These are phyloP conservation scores for Cryptococcus jaspeensis DNA, from an alignment of 1,284 basidiomycete genomes.

Conservation along the genomic window DNA sequence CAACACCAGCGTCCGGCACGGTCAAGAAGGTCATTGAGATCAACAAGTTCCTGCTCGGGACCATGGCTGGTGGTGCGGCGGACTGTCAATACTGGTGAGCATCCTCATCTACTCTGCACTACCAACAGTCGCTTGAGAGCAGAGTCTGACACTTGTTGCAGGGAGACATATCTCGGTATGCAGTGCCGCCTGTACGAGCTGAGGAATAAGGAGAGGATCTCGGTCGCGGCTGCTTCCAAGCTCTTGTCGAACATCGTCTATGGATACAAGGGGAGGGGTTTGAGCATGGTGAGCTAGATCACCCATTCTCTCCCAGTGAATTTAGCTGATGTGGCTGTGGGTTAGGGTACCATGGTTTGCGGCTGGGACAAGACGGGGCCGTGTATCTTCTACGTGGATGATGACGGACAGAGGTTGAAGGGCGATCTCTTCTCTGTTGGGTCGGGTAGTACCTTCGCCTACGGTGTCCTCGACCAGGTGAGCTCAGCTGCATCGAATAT, in stretches of 20 bases:
- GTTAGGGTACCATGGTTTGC: constrained; percentile 97
- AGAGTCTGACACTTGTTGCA: constrained; percentile 16
- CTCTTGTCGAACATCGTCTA: constrained; percentile 97
- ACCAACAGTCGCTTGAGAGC: background rate
- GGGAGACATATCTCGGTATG: constrained; percentile 99
- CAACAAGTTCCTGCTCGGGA: constrained; percentile 96
- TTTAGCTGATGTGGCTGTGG: constrained; percentile 5
- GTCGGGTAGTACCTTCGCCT: constrained; percentile 96
- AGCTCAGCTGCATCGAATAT: constrained; percentile 5
- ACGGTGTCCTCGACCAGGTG: constrained; percentile 92
- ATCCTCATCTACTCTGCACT: constrained; percentile 15
- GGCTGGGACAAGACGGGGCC: constrained; percentile 99
- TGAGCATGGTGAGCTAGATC: constrained; percentile 78
- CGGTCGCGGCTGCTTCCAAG: constrained; percentile 96
- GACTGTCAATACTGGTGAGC: constrained; percentile 53
- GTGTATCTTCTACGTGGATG: constrained; percentile 97
- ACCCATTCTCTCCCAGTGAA: background rate
- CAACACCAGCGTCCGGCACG: constrained; percentile 78
- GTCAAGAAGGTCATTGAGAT: constrained; percentile 99
- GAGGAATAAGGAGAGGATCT: constrained; percentile 95
- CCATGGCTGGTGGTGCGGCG: constrained; percentile 98
- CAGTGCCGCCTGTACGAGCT: constrained; percentile 97
- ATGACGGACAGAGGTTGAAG: constrained; percentile 91
- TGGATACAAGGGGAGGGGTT: constrained; percentile 97
- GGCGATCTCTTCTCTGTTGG: constrained; percentile 98